Evolutionary conservation across 1,284 basidiomycete species (phyloP).

Genomic region (Marasmius oreades): DNA sequence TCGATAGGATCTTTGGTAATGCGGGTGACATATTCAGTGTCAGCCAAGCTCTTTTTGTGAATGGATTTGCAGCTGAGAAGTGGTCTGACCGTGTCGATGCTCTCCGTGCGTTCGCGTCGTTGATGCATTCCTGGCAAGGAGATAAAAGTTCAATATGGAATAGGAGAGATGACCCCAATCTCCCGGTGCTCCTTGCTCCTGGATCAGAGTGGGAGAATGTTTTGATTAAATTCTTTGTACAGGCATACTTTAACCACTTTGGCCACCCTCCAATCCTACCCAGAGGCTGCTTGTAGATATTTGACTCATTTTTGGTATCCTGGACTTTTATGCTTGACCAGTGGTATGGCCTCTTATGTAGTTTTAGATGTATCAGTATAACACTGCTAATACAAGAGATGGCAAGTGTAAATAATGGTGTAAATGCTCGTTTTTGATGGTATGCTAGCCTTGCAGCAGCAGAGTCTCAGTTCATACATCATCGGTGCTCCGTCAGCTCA

Average conservation of each 20-base stretch:
- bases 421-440: too few relatives aligned
- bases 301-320: too few relatives aligned
- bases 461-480: too few relatives aligned
- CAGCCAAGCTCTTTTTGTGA: background rate
- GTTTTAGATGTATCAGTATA: too few relatives aligned
- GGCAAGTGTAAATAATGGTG: too few relatives aligned
- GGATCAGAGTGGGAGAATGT: background rate
- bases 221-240: background rate
- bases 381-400: too few relatives aligned
- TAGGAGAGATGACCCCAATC: background rate
- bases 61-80: background rate
- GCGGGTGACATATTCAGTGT: background rate
- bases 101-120: background rate
- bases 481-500: too few relatives aligned
- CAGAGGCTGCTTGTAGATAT: background rate
- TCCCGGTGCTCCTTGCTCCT: background rate
- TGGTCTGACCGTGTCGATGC: background rate
- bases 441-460: too few relatives aligned
- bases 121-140: constrained; percentile 4
- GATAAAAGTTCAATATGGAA: background rate
- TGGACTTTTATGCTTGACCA: too few relatives aligned
- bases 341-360: too few relatives aligned
- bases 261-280: background rate
- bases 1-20: background rate
- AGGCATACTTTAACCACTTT: background rate